These are phyloP conservation scores for Tolypocladium guangdongense DNA, from an alignment of 2,329 filamentous ascomycete genomes.

Conservation along the genomic window DNA sequence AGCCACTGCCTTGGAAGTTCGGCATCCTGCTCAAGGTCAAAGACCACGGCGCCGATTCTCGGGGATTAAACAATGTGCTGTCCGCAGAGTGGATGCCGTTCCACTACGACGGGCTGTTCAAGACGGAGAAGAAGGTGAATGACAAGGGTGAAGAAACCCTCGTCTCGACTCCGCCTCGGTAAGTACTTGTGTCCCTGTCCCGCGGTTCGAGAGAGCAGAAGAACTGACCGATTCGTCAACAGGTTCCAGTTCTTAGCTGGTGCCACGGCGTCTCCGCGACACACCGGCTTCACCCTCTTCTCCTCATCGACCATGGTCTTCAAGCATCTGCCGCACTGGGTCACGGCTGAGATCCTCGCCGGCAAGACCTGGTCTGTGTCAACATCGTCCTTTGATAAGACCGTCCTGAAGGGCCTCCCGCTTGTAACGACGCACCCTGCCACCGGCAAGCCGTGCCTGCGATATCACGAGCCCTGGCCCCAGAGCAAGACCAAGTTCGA, in stretches of 20 bases:
- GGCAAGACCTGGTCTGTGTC: slow-evolving; percentile 36
- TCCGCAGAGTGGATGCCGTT: slow-evolving; percentile 45
- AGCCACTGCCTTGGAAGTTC: slow-evolving; percentile 40
- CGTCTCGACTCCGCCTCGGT: slow-evolving; percentile 32
- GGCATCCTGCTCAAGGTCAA: slow-evolving; percentile 40
- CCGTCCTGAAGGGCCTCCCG: slow-evolving; percentile 29
- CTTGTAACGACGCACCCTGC: slow-evolving; percentile 33
- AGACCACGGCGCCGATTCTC: slow-evolving; percentile 30
- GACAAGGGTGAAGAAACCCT: slow-evolving; percentile 27
- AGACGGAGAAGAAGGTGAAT: slow-evolving; percentile 30
- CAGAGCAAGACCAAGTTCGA: slow-evolving; percentile 39
- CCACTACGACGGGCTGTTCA: slow-evolving; percentile 47
- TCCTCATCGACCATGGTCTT: slow-evolving; percentile 39
- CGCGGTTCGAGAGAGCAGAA: background rate
- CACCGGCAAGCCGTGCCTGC: slow-evolving; percentile 34
- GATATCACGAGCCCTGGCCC: slow-evolving; percentile 45
- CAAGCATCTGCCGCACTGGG: slow-evolving; percentile 28
- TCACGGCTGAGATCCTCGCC: slow-evolving; percentile 24
- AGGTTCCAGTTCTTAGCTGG: slow-evolving; percentile 43
- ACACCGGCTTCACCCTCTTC: slow-evolving; percentile 44
- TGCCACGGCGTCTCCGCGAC: slow-evolving; percentile 32
- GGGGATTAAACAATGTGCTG: slow-evolving; percentile 39
- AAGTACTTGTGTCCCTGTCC: slow-evolving; percentile 7
- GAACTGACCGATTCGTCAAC: background rate
- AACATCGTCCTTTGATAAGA: slow-evolving; percentile 35